Base-by-base conservation (phyloP, 352 stramenopile species). In the Pythium dissotocum region DNA sequence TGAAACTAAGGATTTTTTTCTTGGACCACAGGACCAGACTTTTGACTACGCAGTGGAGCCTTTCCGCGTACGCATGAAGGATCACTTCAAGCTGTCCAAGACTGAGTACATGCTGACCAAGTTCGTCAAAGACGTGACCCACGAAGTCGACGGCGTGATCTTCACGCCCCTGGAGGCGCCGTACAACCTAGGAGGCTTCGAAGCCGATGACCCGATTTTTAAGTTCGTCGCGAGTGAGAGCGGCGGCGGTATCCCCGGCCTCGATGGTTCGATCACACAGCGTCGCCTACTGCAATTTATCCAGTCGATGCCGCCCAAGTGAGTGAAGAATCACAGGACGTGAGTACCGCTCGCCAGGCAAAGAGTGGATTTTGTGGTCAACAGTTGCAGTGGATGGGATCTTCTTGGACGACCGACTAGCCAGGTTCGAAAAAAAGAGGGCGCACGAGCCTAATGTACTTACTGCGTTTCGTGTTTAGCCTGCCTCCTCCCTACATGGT, bases 11-110 rank as follows among this genome's bases (percentile, higher is more conserved):
- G 18, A 14, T 35, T 24, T 54, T 21, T 35, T 21, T 21, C 24
- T 38, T 6, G 38, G 1, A 6, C 21, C 6, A 46, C 40, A 95
- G 85, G 86, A 95, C 59, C 78, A 83, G 40, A 81, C 77, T 28
- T 92, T 91, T 61, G 84, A 94, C 67, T 93, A 91, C 64, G 51
- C 70, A 36, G 83, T 78, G n/a, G 88, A 96, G 68, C 86, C 88
- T 2, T 96, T 96, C 72, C 85, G 88, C 24, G 85, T 96, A 44
- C 87, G 88, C 54, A 96, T 96, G 88, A 95, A 95, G 70, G 88
- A 96, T 55, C 88, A 96, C 67, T 96, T 95, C 66, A 86, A 87
- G 62, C 65, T 96, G 51, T 82, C 76, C 6, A 96, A 95, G 78
- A 93, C 88, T 40, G 85, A 95, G 73, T 94, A 90, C 61, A 68